Conservation (phyloP, 2,329 filamentous ascomycete species). For the Ramichloridium luteum region DNA sequence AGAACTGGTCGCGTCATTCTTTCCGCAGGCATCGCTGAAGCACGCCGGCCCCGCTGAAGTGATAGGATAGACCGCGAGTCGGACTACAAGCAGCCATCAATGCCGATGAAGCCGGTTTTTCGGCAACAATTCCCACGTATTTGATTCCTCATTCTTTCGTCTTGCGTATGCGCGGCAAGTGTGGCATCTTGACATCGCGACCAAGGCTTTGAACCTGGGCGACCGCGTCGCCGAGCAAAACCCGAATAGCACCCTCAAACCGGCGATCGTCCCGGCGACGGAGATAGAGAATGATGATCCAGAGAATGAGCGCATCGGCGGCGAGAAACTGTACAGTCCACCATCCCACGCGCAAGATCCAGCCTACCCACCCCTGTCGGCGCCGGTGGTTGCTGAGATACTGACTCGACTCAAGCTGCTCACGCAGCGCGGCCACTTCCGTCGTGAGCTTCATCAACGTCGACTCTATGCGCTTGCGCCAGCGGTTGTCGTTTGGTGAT, state of each 20-base stretch:
- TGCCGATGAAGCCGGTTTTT: no score
- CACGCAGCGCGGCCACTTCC: constrained; percentile 80
- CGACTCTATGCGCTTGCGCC: constrained; percentile 72
- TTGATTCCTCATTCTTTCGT: constrained; percentile 9
- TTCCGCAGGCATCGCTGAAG: no score
- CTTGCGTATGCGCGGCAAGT: constrained; percentile 15
- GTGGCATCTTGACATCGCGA: constrained; percentile 24
- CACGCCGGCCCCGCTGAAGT: no score
- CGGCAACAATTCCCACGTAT: no score
- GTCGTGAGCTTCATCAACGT: constrained; percentile 81
- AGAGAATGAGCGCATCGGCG: constrained; percentile 56
- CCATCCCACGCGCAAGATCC: constrained; percentile 62
- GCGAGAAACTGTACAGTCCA: constrained; percentile 58
- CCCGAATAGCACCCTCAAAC: constrained; percentile 61
- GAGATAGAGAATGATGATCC: constrained; percentile 59
- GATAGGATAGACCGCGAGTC: no score
- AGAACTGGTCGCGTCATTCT: no score
- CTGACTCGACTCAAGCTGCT: constrained; percentile 71
- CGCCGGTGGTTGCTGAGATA: constrained; percentile 53
- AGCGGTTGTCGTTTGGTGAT: constrained; percentile 40
- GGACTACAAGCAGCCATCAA: no score
- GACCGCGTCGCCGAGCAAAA: constrained; percentile 42
- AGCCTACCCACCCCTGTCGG: constrained; percentile 52
- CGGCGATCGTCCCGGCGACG: constrained; percentile 56
- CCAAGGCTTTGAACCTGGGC: constrained; percentile 24